Evolutionary conservation across 495 filamentous ascomycete species (phyloP), one percentile per base, ranked within the genome.

Genomic region (Penicillium mononematosum): DNA sequence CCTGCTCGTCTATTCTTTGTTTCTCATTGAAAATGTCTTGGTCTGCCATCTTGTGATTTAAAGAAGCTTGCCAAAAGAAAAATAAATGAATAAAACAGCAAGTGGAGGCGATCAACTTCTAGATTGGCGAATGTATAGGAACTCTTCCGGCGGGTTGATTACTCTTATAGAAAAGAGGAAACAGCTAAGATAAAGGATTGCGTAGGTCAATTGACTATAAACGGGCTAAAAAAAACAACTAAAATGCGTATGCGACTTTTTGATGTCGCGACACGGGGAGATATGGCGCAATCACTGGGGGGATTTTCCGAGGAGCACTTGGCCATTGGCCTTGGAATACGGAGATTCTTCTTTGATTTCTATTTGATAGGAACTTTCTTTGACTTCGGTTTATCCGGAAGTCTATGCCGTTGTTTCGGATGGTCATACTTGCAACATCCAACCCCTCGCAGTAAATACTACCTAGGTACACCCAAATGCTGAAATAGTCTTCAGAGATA

Each of bases 241-340:
- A 24, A 4, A 22, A 6, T n/a, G 34, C 14, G 5, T 45, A 34
- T 45, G 20, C 5, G 5, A 38, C 34, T 38, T 55, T 32, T 25
- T 19, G 17, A 24, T 52, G 49, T 66, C 56, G 55, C 63, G 63
- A 68, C 60, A 63, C 43, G 54, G 49, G 58, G 45, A 63, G 46
- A 2, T 45, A 69, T 66, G 60, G 66, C 66, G 63, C 63, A 58
- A 69, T 69, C 63, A 60, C 48, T 58, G 50, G 57, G 55, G 19
- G 43, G 25, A 54, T 54, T 45, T 47, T 25, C 27, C 41, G 32
- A 42, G 31, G 31, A 12, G 2, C 3, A 31, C 14, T 5, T 34
- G 10, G 11, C 10, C 4, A 34, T 12, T 12, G 4, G 31, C 31
- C 2, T 34, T 10, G 0, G 10, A 3, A 31, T 31, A 31, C 1